Evolutionary conservation across 805 yeast species (phyloP).

Genomic region (Wickerhamiella azymoides): DNA sequence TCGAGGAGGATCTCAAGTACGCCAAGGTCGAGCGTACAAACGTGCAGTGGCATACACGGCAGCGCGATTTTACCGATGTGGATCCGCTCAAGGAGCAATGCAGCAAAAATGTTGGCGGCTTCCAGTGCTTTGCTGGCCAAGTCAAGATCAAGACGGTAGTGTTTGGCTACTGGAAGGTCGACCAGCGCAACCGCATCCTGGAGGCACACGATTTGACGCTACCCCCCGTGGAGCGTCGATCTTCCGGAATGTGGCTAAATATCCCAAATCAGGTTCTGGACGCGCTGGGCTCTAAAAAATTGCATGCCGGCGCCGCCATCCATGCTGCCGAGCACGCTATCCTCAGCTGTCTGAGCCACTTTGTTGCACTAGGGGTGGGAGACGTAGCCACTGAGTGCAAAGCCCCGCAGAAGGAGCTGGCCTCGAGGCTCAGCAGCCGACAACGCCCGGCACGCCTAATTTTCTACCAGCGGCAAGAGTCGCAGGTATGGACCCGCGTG

Average conservation of each 20-base stretch:
- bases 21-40: constrained; percentile 81
- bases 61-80: constrained; percentile 84
- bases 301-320: constrained; percentile 79
- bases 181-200: constrained; percentile 58
- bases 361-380: constrained; percentile 46
- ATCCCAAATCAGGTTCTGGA: constrained; percentile 55
- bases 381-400: constrained; percentile 90
- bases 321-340: constrained; percentile 93
- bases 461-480: constrained; percentile 66
- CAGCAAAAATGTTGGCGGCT: neutral
- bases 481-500: constrained; percentile 72
- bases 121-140: constrained; percentile 46
- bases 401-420: constrained; percentile 93
- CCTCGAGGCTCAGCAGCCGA: constrained; percentile 53
- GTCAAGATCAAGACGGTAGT: constrained; percentile 62
- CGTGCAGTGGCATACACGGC: constrained; percentile 89
- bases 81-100: constrained; percentile 45
- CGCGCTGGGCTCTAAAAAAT: constrained; percentile 38
- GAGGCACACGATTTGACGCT: constrained; percentile 88
- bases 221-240: constrained; percentile 57
- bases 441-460: constrained; percentile 78
- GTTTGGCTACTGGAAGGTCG: constrained; percentile 86
- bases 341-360: constrained; percentile 62
- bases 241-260: constrained; percentile 89
- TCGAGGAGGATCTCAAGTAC: constrained; percentile 59